Evolutionary conservation across 2,329 filamentous ascomycete species (phyloP).

Genomic region (Penicillium sp.): DNA sequence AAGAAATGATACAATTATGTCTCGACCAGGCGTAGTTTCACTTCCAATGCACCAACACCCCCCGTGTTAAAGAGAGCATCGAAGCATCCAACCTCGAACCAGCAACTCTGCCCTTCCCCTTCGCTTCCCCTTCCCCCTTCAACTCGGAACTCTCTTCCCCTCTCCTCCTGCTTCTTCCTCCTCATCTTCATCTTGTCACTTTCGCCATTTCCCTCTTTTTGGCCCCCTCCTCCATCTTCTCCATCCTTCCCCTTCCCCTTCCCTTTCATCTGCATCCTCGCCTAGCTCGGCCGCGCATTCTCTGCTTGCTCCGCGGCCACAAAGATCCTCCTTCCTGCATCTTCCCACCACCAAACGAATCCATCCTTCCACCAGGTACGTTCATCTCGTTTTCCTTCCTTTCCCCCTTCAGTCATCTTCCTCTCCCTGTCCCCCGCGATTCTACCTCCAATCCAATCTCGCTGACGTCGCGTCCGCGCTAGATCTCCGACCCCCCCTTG

Average conservation of each 20-base stretch:
- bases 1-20: too few species aligned
- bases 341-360: slow-evolving; percentile 32
- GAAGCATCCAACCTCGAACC: too few species aligned
- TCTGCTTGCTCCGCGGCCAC: slow-evolving; percentile 31
- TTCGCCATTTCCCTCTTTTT: too few species aligned
- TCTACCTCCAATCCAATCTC: background rate
- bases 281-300: slow-evolving; percentile 31
- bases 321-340: slow-evolving; percentile 30
- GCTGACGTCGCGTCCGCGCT: slow-evolving; percentile 30
- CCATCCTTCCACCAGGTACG: slow-evolving; percentile 26
- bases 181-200: slow-evolving; percentile 2
- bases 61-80: too few species aligned
- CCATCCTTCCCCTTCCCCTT: slow-evolving; percentile 1
- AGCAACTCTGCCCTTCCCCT: background rate
- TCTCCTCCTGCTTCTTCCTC: slow-evolving; percentile 2
- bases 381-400: slow-evolving; percentile 11
- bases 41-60: too few species aligned
- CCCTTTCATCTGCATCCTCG: slow-evolving; percentile 27
- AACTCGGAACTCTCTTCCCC: background rate
- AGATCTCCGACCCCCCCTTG: slow-evolving; percentile 24
- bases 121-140: slow-evolving; percentile 2
- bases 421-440: slow-evolving; percentile 1
- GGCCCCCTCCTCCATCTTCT: slow-evolving; percentile 1
- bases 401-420: background rate
- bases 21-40: too few species aligned